Conservation (phyloP, 2,329 filamentous ascomycete species). For the Dothiorella sarmentorum region DNA sequence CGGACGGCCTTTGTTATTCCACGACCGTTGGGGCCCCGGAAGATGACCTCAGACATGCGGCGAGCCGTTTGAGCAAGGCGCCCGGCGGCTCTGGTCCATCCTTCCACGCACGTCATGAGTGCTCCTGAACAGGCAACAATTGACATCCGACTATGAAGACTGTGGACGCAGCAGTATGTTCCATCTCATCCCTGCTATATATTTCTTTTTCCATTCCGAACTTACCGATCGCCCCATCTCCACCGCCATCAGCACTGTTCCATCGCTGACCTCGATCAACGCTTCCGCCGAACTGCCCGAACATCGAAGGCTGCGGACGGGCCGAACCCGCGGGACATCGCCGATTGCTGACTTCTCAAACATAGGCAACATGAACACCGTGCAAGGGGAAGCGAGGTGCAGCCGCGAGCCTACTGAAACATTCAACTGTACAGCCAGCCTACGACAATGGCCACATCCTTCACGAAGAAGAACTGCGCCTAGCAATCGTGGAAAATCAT, state of each 20-base stretch:
- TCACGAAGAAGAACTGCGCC: too few species aligned
- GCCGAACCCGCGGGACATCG: neutral
- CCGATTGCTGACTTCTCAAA: neutral
- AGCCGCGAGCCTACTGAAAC: neutral
- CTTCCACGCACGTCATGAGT: neutral
- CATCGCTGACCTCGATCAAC: neutral
- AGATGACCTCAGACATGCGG: conserved; percentile 6
- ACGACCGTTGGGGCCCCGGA: too few species aligned
- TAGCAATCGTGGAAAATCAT: neutral
- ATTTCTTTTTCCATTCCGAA: conserved; percentile 8
- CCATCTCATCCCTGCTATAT: neutral
- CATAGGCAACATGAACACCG: neutral
- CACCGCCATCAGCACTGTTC: neutral
- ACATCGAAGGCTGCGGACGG: neutral
- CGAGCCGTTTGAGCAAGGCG: neutral
- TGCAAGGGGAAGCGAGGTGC: neutral
- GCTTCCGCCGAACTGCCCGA: neutral
- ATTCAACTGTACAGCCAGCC: neutral
- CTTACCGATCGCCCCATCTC: conserved; percentile 1
- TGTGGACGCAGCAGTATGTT: too few species aligned
- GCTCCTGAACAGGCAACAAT: neutral
- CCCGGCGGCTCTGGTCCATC: neutral
- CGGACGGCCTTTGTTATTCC: too few species aligned
- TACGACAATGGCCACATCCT: too few species aligned
- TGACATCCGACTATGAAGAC: too few species aligned